A percentile compares a stretch with the other conserved stretches of the same genome.
Conservation (phyloP, 148 eudicot genomes). For the Rhododendron kiyosumense region DNA sequence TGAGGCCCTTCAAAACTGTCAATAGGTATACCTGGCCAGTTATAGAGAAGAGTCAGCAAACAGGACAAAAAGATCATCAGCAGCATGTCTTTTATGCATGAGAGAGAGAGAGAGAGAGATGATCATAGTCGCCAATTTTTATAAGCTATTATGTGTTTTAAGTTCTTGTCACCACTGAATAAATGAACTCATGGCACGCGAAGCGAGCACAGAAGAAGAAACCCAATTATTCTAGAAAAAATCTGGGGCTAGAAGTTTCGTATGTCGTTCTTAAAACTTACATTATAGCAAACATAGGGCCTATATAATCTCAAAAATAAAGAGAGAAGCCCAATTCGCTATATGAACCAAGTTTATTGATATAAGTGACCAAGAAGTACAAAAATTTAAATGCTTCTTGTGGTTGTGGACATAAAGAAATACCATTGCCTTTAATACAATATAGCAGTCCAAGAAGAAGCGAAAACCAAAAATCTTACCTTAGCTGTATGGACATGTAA, state of each 20-base stretch:
- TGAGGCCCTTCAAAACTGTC: constrained; percentile 89
- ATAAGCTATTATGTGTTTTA: neutral
- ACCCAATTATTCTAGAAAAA: neutral
- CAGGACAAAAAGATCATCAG: neutral
- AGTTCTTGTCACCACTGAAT: neutral
- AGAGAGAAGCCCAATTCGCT: neutral
- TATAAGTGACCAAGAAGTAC: neutral
- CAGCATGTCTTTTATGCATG: neutral
- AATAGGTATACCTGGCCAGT: constrained; percentile 73
- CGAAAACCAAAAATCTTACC: constrained; percentile 36
- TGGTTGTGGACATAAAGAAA: neutral
- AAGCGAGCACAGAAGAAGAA: neutral
- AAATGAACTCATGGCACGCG: neutral
- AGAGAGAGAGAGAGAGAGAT: too few relatives aligned
- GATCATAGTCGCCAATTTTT: neutral
- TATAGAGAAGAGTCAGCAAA: constrained; percentile 13
- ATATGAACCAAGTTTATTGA: neutral
- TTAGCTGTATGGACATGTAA: constrained; percentile 53
- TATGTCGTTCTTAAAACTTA: neutral
- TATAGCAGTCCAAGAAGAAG: neutral
- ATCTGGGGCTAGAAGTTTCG: neutral
- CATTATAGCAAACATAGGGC: neutral
- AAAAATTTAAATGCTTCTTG: neutral
- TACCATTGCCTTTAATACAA: neutral
- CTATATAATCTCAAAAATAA: neutral